Evolutionary conservation across 1,284 basidiomycete species (phyloP), one percentile per base, ranked within the genome.

Genomic region (Moesziomyces antarcticus): DNA sequence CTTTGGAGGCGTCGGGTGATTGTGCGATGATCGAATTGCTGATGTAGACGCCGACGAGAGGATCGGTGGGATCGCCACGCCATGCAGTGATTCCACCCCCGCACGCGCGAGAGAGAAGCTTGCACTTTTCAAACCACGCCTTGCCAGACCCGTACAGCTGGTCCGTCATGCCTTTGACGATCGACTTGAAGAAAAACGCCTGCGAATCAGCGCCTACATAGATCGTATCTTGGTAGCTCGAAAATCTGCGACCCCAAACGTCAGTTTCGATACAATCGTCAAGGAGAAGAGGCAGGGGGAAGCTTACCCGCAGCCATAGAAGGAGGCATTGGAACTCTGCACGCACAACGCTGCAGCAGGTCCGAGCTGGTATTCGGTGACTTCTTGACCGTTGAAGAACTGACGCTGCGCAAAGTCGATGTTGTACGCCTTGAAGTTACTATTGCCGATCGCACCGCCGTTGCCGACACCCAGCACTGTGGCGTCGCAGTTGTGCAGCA

Each of bases 381-480:
- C 45, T 13, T 57, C 56, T 13, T 44, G 14, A 7, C 65, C 60
- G 7, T 68, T 10, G 30, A 40, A 18, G 33, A 52, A 57, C 41
- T 67, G 64, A 4, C 65, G 56, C 27, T 73, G 64, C 21, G 37
- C 30, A 22, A 73, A 68, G 35, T 73, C 47, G 46, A 73, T 63
- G 41, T 73, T 73, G 60, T 73, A 73, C 13, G 70, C 65, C n/a
- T 64, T 63, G 47, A 73, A 73, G 37, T 73, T 56, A 14, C 47
- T 35, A 21, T 11, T n/a, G 20, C 56, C 46, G 20, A 46, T 22
- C 35, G 50, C 8, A 35, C 67, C 22, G 5, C 27, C 56, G 6
- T 45, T 52, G 52, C 60, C 64, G 30, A 73, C 48, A 35, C 43
- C 44, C 16, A 73, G 57, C 1, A 62, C 60, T 20, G 61, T 59